These are phyloP conservation scores for Cunninghamia lanceolata DNA, from an alignment of 75 land plant species.

Conservation along the genomic window DNA sequence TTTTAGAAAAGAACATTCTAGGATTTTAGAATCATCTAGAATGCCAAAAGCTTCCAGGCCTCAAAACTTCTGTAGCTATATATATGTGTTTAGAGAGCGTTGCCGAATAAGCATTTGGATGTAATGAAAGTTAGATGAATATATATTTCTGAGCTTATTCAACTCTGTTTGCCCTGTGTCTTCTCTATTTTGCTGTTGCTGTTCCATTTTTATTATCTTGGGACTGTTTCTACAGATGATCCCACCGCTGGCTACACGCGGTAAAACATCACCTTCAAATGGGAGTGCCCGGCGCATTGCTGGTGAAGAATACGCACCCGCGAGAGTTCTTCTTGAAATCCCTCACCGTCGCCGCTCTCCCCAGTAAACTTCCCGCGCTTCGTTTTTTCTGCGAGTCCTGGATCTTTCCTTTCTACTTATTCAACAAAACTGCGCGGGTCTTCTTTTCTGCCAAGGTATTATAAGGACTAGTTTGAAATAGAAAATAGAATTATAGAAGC, in stretches of 20 bases:
- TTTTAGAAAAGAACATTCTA: too few relatives aligned
- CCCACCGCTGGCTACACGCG: neutral
- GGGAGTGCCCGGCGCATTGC: slow-evolving; percentile 35
- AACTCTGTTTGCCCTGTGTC: too few relatives aligned
- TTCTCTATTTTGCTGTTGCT: too few relatives aligned
- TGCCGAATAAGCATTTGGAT: too few relatives aligned
- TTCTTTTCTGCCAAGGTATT: slow-evolving; percentile 26
- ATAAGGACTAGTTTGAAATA: neutral
- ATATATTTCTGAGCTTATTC: too few relatives aligned
- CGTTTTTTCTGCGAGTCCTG: slow-evolving; percentile 23
- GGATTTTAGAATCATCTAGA: too few relatives aligned
- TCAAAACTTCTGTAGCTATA: too few relatives aligned
- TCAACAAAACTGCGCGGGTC: neutral
- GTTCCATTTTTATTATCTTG: too few relatives aligned
- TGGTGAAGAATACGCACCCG: slow-evolving; percentile 24
- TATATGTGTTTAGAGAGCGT: too few relatives aligned
- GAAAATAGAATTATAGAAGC: neutral
- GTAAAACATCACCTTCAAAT: slow-evolving; percentile 16
- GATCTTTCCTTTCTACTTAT: slow-evolving; percentile 14
- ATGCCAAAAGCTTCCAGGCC: too few relatives aligned
- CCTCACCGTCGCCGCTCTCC: slow-evolving; percentile 14
- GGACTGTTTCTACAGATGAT: too few relatives aligned
- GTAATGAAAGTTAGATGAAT: too few relatives aligned
- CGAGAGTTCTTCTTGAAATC: slow-evolving; percentile 33
- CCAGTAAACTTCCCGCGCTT: neutral